Evolutionary conservation across 345 rosid genomes (phyloP), one percentile per base, ranked within the genome.

Genomic region (Eutrema heterophyllum): DNA sequence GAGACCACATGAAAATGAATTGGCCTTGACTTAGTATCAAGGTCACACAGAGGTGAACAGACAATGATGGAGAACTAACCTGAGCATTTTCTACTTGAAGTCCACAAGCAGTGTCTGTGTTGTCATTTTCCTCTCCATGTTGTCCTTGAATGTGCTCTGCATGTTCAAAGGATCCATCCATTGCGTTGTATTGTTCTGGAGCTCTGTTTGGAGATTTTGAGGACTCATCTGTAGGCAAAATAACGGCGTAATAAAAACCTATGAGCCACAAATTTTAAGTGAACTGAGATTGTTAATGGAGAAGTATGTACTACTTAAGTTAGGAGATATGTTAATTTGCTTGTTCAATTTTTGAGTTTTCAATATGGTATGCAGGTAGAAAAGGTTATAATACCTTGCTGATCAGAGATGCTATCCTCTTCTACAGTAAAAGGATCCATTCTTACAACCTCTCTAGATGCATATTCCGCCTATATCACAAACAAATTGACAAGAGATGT

Each of bases 381-480:
- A 65, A 67, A 64, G 40, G 49, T 63, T 60, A 40, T 44, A 66
- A 67, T 85, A 86, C 98, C 88, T 58, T 70, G 70, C 44, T 48
- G 65, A 82, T 38, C 64, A 39, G 41, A 80, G 79, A 51, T 73
- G 78, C 40, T 33, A 40, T 73, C 65, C 32, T 73, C 72, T 68
- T 70, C 80, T 6, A 64, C 36, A 40, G 70, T 49, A 12, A 64
- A 74, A 39, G 56, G 78, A 50, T 72, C 80, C 68, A 54, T 53
- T 43, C 72, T 54, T 73, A 53, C 78, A 54, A 39, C 81, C 76
- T 80, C 86, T 68, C 12, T 64, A 59, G 67, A 32, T 64, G 70
- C 55, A 81, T 52, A 76, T 67, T 80, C 81, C 52, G 50, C 81
- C 84, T 81, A 76, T 27, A 64, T 29, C 33, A 71, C 65, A 72